phyloP scores from a whole-genome alignment of 225 moss, liverwort and hornwort species.

The Physcomitrium patens region DNA sequence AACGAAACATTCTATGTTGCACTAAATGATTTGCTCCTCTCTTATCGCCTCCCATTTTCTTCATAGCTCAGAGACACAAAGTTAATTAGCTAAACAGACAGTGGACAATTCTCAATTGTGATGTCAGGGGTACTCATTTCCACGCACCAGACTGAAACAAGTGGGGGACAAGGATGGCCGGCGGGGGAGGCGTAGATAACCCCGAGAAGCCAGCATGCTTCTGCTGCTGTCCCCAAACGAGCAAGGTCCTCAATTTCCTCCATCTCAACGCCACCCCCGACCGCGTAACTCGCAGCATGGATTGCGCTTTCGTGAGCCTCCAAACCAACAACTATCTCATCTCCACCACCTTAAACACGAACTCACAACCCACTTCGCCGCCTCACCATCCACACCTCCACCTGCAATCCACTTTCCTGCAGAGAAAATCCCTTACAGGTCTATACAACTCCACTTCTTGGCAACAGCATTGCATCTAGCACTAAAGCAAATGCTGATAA shows the following conservation, averaged over 20 bases:
- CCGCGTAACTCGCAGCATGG: conserved; percentile 47
- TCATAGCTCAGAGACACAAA: too few species aligned
- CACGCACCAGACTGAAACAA: conserved; percentile 43
- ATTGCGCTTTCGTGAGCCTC: conserved; percentile 32
- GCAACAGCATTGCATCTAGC: too few species aligned
- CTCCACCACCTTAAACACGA: not conserved
- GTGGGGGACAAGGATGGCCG: conserved; percentile 36
- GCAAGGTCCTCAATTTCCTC: conserved; percentile 25
- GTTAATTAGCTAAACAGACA: not conserved
- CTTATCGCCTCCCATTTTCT: too few species aligned
- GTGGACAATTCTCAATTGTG: not conserved
- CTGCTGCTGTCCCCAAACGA: conserved; percentile 14
- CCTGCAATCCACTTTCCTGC: not conserved
- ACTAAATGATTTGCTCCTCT: too few species aligned
- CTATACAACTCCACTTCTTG: too few species aligned
- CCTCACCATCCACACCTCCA: not conserved
- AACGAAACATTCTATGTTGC: too few species aligned
- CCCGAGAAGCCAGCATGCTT: conserved; percentile 34
- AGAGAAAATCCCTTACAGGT: too few species aligned
- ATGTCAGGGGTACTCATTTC: too few species aligned
- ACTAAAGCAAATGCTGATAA: too few species aligned
- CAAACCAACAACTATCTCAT: conserved; percentile 38
- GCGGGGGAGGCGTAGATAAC: conserved; percentile 45
- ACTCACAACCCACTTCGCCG: not conserved
- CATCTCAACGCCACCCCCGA: conserved; percentile 36